Conservation (phyloP, 768 basidiomycete species). For the Serendipita sp. region DNA sequence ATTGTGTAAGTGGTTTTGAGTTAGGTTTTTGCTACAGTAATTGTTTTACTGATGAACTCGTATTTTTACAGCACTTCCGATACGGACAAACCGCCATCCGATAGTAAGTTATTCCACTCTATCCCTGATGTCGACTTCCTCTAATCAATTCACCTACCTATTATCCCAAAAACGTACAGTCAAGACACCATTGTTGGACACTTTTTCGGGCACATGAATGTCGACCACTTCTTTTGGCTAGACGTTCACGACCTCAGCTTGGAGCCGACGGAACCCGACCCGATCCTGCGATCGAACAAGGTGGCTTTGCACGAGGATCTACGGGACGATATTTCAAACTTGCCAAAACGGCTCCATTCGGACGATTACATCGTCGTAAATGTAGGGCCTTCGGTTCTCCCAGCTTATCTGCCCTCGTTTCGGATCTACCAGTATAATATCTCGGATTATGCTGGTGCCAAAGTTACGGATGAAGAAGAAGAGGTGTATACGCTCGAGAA, state of each 20-base stretch:
- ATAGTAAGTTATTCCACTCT: neutral
- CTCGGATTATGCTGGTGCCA: slow-evolving; percentile 25
- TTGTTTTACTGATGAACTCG: too few relatives aligned
- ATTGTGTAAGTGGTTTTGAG: too few relatives aligned
- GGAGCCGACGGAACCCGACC: neutral
- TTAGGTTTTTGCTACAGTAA: too few relatives aligned
- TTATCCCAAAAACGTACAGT: slow-evolving; percentile 22
- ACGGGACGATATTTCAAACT: slow-evolving; percentile 44
- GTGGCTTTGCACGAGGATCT: slow-evolving; percentile 41
- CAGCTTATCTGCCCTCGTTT: slow-evolving; percentile 75
- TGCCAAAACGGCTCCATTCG: slow-evolving; percentile 41
- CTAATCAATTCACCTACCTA: neutral
- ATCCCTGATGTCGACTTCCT: neutral
- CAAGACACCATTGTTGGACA: slow-evolving; percentile 83
- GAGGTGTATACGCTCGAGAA: neutral
- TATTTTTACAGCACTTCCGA: neutral
- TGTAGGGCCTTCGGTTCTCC: slow-evolving; percentile 67
- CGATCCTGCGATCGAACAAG: neutral
- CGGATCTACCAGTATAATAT: slow-evolving; percentile 72
- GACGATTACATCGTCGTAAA: slow-evolving; percentile 64
- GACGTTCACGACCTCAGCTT: slow-evolving; percentile 1
- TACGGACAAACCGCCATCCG: neutral
- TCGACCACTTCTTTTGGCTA: slow-evolving; percentile 39
- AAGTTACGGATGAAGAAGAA: neutral
- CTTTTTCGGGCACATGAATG: slow-evolving; percentile 78